Conservation (phyloP, 352 stramenopile species). For the Phytophthora pistaciae region DNA sequence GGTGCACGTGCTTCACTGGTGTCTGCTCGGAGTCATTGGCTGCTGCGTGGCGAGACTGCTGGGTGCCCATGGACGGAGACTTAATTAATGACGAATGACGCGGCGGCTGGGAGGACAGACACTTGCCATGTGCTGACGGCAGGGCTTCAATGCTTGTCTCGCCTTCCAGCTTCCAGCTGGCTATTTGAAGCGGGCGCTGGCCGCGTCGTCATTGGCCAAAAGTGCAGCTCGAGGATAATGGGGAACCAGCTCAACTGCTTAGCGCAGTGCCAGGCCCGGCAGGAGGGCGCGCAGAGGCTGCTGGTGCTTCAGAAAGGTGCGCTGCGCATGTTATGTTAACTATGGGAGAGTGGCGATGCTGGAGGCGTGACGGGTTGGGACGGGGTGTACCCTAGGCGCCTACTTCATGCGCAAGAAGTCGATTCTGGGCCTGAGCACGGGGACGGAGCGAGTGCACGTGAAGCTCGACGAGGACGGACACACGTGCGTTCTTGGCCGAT, state of each 20-base stretch:
- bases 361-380: neutral
- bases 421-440: conserved; percentile 68
- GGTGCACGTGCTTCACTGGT: neutral
- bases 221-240: conserved; percentile 35
- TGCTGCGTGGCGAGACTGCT: conserved; percentile 19
- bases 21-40: neutral
- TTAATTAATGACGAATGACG: neutral
- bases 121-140: too few species aligned
- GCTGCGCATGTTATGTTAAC: neutral
- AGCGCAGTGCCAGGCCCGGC: conserved; percentile 74
- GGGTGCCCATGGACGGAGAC: conserved; percentile 20
- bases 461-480: conserved; percentile 72
- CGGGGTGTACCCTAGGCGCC: conserved; percentile 37
- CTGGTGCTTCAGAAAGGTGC: conserved; percentile 81
- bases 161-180: conserved; percentile 7
- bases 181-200: conserved; percentile 8
- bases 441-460: conserved; percentile 69
- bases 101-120: neutral
- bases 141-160: conserved; percentile 5
- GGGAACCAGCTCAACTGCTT: conserved; percentile 86
- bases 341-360: neutral
- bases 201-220: conserved; percentile 21
- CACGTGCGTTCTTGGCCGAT: conserved; percentile 36
- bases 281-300: conserved; percentile 71
- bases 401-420: conserved; percentile 85